Evolutionary conservation across 805 yeast genomes (phyloP).

Genomic region (Lipomyces chichibuensis): DNA sequence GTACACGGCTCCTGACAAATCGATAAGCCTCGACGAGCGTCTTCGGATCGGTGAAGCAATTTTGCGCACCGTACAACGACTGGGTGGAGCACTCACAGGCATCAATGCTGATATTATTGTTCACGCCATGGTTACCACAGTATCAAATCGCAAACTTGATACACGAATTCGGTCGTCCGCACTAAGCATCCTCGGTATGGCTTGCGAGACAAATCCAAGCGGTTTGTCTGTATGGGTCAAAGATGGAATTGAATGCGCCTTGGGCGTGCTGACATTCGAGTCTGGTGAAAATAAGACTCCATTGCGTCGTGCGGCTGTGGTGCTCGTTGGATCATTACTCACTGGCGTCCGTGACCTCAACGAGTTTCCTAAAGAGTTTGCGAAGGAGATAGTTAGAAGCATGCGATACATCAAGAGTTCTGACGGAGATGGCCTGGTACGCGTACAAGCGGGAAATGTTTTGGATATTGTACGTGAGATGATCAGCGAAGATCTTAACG

Average conservation of each 20-base stretch:
- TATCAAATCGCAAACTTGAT: conserved; percentile 47
- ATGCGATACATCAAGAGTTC: conserved; percentile 35
- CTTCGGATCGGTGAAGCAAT: conserved; percentile 83
- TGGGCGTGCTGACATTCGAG: conserved; percentile 74
- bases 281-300: conserved; percentile 49
- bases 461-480: conserved; percentile 36
- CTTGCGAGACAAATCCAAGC: conserved; percentile 61
- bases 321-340: conserved; percentile 51
- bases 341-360: conserved; percentile 39
- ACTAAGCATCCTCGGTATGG: conserved; percentile 77
- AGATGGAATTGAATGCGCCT: conserved; percentile 71
- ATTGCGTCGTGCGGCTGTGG: conserved; percentile 76
- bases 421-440: conserved; percentile 43
- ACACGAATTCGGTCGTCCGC: conserved; percentile 78
- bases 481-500: conserved; percentile 24
- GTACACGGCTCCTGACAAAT: conserved; percentile 39
- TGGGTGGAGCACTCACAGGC: conserved; percentile 56
- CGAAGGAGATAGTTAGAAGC: conserved; percentile 31
- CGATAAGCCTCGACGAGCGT: conserved; percentile 60
- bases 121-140: conserved; percentile 46
- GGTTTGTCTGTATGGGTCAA: conserved; percentile 54
- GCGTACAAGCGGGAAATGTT: conserved; percentile 40
- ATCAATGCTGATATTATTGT: conserved; percentile 50
- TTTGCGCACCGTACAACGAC: conserved; percentile 56
- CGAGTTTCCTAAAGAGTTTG: conserved; percentile 41